These are phyloP conservation scores for Phytophthora niederhauseri DNA, from an alignment of 352 stramenopile genomes.

Conservation along the genomic window DNA sequence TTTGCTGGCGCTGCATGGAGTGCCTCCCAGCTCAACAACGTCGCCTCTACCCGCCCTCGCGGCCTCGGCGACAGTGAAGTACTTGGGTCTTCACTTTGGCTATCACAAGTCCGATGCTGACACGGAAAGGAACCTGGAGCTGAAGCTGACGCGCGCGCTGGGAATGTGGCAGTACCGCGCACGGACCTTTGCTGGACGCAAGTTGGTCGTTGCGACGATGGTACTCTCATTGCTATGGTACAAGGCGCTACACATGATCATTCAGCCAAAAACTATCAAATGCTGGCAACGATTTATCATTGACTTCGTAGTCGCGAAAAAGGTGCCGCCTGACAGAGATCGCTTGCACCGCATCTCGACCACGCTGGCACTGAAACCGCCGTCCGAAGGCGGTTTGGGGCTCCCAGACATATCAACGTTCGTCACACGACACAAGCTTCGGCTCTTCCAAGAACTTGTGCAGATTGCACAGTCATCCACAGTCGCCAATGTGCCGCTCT, in stretches of 20 bases:
- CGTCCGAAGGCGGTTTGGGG: too few relatives aligned
- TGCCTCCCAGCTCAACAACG: not conserved
- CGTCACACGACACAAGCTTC: too few relatives aligned
- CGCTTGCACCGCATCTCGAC: too few relatives aligned
- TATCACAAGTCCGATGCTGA: not conserved
- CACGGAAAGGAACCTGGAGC: not conserved
- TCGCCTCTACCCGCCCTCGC: not conserved
- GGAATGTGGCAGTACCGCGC: not conserved
- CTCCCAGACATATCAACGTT: too few relatives aligned
- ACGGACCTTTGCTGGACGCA: not conserved
- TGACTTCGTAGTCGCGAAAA: not conserved
- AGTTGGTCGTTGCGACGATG: not conserved
- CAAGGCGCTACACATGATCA: not conserved
- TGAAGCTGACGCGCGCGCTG: not conserved
- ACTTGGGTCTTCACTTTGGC: not conserved
- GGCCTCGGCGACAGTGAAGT: not conserved
- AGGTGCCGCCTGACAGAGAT: not conserved
- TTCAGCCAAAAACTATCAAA: not conserved
- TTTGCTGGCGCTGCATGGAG: not conserved
- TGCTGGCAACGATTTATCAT: not conserved
- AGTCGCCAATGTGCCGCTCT: too few relatives aligned
- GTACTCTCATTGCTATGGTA: slow-evolving; percentile 4
- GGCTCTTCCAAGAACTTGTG: too few relatives aligned
- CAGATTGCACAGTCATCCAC: too few relatives aligned
- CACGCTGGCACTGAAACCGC: too few relatives aligned